These are phyloP conservation scores for Schwanniomyces vanrijiae DNA, from an alignment of 805 yeast species.

Conservation along the genomic window DNA sequence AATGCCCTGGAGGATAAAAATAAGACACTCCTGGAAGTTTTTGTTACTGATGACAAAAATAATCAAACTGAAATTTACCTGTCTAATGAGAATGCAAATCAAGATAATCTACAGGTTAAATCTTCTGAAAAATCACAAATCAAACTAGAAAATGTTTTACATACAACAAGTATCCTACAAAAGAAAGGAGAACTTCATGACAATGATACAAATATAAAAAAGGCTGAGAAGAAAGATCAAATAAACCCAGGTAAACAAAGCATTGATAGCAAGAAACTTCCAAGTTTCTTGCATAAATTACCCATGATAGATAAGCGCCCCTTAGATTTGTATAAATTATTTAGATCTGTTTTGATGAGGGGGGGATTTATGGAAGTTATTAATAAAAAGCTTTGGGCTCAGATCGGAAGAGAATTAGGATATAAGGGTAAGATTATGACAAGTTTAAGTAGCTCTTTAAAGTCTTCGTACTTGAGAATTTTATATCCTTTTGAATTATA, in stretches of 20 bases:
- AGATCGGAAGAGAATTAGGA: constrained; percentile 78
- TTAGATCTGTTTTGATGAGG: constrained; percentile 55
- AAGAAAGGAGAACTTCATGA: not conserved
- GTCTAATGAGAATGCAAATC: not conserved
- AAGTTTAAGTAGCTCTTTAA: constrained; percentile 65
- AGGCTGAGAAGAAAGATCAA: not conserved
- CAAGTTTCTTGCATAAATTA: constrained; percentile 32
- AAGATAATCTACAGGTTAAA: not conserved
- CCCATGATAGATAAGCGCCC: constrained; percentile 70
- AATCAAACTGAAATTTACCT: not conserved
- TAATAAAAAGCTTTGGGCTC: constrained; percentile 73
- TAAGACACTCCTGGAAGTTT: not conserved
- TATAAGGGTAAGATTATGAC: constrained; percentile 71
- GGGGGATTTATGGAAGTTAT: constrained; percentile 73
- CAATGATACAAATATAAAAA: not conserved
- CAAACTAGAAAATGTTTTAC: not conserved
- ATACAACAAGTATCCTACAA: not conserved
- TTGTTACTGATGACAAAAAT: constrained; percentile 5
- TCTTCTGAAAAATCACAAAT: not conserved
- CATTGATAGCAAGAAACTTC: constrained; percentile 3
- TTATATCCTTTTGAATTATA: constrained; percentile 31
- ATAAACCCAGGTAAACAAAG: constrained; percentile 1
- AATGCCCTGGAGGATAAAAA: not conserved
- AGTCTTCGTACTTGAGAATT: constrained; percentile 53
- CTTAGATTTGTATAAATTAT: constrained; percentile 61